Conservation (phyloP, 129 eudicot species). For the Lactuca saligna region DNA sequence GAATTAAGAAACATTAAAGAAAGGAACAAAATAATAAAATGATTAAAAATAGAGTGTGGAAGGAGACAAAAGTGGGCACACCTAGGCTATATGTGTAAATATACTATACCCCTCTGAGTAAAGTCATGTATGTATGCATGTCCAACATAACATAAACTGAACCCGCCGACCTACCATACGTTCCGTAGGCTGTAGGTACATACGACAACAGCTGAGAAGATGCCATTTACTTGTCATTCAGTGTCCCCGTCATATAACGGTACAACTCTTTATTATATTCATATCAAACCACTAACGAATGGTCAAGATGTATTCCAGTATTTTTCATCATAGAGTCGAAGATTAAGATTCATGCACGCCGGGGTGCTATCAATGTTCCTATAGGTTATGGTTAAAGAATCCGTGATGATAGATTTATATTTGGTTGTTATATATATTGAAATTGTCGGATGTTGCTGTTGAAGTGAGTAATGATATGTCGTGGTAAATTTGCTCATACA, state of each 20-base stretch:
- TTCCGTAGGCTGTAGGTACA: conserved; percentile 21
- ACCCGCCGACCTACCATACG: conserved; percentile 39
- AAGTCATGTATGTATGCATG: conserved; percentile 14
- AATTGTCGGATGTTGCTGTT: neutral
- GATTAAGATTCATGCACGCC: neutral
- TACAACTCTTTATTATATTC: neutral
- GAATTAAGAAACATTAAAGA: conserved; percentile 1
- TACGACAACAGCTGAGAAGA: conserved; percentile 41
- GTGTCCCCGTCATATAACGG: conserved; percentile 43
- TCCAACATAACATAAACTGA: conserved; percentile 20
- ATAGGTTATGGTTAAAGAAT: neutral
- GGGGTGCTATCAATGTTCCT: neutral
- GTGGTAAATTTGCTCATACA: no score
- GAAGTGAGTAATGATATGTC: neutral
- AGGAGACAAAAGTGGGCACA: conserved; percentile 35
- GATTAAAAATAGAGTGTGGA: conserved; percentile 1
- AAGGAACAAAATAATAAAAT: conserved; percentile 20
- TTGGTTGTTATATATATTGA: neutral
- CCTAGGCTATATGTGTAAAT: conserved; percentile 28
- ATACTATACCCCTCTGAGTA: conserved; percentile 8
- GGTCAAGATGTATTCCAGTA: neutral
- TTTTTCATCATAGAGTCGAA: neutral
- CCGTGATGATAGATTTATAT: neutral
- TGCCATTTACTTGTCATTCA: conserved; percentile 58
- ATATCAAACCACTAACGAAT: neutral